Evolutionary conservation across 1,284 basidiomycete genomes (phyloP).

Genomic region (Austroboletus novae-zelandiae): DNA sequence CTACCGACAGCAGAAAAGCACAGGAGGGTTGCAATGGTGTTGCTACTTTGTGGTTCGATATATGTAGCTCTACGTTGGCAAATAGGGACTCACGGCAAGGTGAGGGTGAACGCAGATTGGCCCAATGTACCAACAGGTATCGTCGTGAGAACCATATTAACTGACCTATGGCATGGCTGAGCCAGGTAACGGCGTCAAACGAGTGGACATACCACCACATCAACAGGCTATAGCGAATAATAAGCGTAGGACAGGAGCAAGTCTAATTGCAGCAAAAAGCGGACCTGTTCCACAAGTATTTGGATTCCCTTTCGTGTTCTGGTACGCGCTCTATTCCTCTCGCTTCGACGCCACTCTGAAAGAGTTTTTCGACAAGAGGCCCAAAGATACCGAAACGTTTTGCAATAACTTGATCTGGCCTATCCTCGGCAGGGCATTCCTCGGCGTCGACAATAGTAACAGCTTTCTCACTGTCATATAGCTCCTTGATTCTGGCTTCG

Average conservation of each 20-base stretch:
- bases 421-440: constrained; percentile 13
- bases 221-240: constrained; percentile 35
- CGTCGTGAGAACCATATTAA: constrained; percentile 48
- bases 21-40: constrained; percentile 41
- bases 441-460: not conserved
- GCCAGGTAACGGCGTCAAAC: not conserved
- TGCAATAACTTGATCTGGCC: constrained; percentile 35
- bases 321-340: constrained; percentile 52
- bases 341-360: constrained; percentile 48
- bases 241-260: constrained; percentile 11
- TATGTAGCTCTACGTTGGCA: not conserved
- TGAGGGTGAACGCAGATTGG: constrained; percentile 50
- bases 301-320: constrained; percentile 42
- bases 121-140: constrained; percentile 61
- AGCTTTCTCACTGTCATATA: constrained; percentile 24
- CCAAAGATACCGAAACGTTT: constrained; percentile 38
- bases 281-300: constrained; percentile 51
- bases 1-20: constrained; percentile 45
- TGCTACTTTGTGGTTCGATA: constrained; percentile 40
- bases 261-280: constrained; percentile 3
- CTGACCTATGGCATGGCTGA: constrained; percentile 35
- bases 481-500: not conserved
- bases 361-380: constrained; percentile 39
- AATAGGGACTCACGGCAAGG: constrained; percentile 40
- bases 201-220: constrained; percentile 40